Evolutionary conservation across 225 moss, liverwort and hornwort species (phyloP), one percentile per base, ranked within the genome.

Genomic region (Bryum argenteum): DNA sequence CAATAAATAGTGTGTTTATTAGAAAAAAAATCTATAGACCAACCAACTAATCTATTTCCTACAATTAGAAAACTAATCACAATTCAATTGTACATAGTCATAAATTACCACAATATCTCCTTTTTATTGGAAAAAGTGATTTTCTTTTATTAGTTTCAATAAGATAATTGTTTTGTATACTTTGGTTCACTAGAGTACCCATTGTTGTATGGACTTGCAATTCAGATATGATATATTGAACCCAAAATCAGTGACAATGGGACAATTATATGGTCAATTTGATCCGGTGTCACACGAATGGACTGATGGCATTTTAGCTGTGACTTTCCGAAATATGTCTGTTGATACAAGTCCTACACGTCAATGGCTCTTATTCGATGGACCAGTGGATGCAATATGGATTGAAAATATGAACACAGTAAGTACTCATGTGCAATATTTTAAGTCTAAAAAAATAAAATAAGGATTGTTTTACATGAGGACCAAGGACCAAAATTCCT

Each of bases 351-450:
- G 78, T 63, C 88, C 85, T 2, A 80, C 75, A 50, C 78, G 90
- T 12, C 87, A 90, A 66, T 93, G 92, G 92, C 88, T 93, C 12
- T 38, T 93, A 37, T 93, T 93, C 71, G 92, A 93, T 80, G 92
- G 92, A 37, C 92, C 92, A 1, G 87, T 93, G 14, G 92, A 93
- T 85, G 92, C 92, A 18, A 93, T 93, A 17, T 93, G 92, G 92
- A 93, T 93, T 66, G 92, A 93, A 53, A 93, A 90, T 43, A 90
- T 93, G 90, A 93, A 93, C 39, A 93, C 90, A 13, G 92, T 87
- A 55, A 38, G 13, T 21, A 47, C 5, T 12, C 14, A 47, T 13
- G 13, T 22, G 1, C 15, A 65, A 3, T 64, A 14, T 1, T 10
- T 22, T 64, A 9, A 14, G 17, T 16, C 5, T 37, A 38, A 5